Conservation (phyloP, 2,329 filamentous ascomycete genomes). For the Ophiocordyceps camponoti-saundersi region DNA sequence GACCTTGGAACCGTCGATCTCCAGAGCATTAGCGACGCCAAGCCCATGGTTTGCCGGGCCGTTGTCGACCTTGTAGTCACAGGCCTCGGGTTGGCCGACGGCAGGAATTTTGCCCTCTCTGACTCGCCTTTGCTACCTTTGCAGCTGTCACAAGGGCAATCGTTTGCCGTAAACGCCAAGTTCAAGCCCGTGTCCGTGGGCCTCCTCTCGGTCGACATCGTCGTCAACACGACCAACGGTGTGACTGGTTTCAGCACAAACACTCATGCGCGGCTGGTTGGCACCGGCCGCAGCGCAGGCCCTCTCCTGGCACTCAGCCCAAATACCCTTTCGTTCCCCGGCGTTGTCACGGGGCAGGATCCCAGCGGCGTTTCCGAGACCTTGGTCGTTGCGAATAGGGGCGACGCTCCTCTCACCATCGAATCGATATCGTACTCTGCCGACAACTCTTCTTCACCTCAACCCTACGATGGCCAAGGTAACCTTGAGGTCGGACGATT, state of each 20-base stretch:
- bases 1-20: constrained; percentile 29
- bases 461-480: constrained; percentile 16
- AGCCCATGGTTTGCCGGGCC: constrained; percentile 28
- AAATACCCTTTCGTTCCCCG: constrained; percentile 28
- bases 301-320: constrained; percentile 31
- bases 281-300: constrained; percentile 26
- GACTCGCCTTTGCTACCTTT: constrained; percentile 15
- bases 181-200: constrained; percentile 31
- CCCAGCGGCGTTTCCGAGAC: constrained; percentile 21
- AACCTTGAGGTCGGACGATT: constrained; percentile 28
- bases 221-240: constrained; percentile 29
- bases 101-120: constrained; percentile 18
- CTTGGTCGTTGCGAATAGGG: constrained; percentile 30
- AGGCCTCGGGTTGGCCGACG: constrained; percentile 15
- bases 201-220: constrained; percentile 26
- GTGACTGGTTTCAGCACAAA: constrained; percentile 26
- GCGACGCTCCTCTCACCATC: constrained; percentile 27
- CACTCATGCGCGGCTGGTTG: constrained; percentile 28
- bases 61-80: constrained; percentile 24
- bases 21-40: constrained; percentile 11
- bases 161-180: constrained; percentile 23
- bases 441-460: constrained; percentile 23
- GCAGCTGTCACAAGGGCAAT: constrained; percentile 15
- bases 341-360: constrained; percentile 26
- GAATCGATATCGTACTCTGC: constrained; percentile 24